Conservation (phyloP, 305 asterid species). For the Striga hermonthica region DNA sequence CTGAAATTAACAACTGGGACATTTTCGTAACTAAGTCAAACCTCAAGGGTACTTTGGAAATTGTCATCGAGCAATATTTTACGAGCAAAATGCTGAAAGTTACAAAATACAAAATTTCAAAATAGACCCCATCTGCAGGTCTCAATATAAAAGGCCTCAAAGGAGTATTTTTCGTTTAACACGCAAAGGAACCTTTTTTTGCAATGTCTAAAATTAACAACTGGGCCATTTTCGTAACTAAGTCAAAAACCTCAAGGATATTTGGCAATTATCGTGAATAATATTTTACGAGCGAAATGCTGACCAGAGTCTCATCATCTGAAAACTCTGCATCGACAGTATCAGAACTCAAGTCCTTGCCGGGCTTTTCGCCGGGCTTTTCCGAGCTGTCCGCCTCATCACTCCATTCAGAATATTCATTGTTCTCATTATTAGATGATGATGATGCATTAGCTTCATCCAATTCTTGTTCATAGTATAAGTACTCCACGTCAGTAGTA, state of each 20-base stretch:
- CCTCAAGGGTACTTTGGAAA: slow-evolving; percentile 3
- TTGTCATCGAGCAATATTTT: not conserved
- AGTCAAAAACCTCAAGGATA: slow-evolving; percentile 4
- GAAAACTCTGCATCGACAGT: slow-evolving; percentile 49
- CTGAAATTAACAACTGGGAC: not conserved
- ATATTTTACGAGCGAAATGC: not conserved
- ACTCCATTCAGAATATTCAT: slow-evolving; percentile 42
- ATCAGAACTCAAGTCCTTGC: slow-evolving; percentile 33
- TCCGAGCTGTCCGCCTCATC: slow-evolving; percentile 35
- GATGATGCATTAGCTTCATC: slow-evolving; percentile 40
- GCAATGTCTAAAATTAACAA: not conserved
- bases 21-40: not conserved
- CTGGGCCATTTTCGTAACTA: not conserved
- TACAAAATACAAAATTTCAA: not conserved
- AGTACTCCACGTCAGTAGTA: slow-evolving; percentile 41
- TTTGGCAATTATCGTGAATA: not conserved
- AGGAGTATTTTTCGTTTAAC: not conserved
- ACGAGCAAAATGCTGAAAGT: slow-evolving; percentile 24
- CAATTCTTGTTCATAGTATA: slow-evolving; percentile 45
- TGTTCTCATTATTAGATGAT: slow-evolving; percentile 27
- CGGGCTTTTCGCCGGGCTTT: slow-evolving; percentile 29
- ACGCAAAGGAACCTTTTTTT: not conserved
- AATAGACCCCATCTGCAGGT: not conserved
- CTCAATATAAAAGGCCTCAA: not conserved
- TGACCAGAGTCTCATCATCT: slow-evolving; percentile 82